Evolutionary conservation across 257 asterid species (phyloP).

Genomic region (Petrea volubilis): DNA sequence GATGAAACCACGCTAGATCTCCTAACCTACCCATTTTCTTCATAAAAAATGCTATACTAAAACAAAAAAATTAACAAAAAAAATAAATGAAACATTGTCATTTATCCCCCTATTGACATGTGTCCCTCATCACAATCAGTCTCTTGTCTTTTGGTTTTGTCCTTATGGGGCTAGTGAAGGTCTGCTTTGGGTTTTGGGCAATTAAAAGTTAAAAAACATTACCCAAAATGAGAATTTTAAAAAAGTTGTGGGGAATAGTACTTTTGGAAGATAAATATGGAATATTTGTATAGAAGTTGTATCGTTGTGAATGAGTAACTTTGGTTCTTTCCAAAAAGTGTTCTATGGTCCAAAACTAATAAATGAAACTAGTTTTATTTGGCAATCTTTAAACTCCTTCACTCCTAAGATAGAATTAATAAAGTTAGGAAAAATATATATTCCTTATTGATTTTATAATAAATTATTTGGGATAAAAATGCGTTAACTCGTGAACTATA

Average conservation of each 20-base stretch:
- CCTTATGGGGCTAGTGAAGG: conserved; percentile 7
- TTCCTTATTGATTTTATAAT: background rate
- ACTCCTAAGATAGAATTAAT: background rate
- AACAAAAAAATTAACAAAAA: too few relatives aligned
- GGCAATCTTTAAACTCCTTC: background rate
- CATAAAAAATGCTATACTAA: too few relatives aligned
- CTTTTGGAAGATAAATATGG: background rate
- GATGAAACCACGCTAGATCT: too few relatives aligned
- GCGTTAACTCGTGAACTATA: too few relatives aligned
- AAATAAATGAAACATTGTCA: too few relatives aligned
- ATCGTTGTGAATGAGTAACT: background rate
- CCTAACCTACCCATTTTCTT: too few relatives aligned
- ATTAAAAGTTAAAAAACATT: background rate
- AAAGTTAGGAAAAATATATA: too few relatives aligned
- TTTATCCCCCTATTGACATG: conserved; percentile 11
- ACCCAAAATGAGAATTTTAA: background rate
- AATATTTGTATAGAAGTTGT: background rate
- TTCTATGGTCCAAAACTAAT: background rate
- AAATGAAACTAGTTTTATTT: background rate
- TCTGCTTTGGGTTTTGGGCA: background rate
- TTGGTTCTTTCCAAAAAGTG: background rate
- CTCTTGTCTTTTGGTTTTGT: background rate
- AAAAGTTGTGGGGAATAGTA: background rate
- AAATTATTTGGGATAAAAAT: too few relatives aligned
- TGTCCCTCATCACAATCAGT: conserved; percentile 12